phyloP scores from a whole-genome alignment of 306 rosid genomes.

The Vigna trinervia region DNA sequence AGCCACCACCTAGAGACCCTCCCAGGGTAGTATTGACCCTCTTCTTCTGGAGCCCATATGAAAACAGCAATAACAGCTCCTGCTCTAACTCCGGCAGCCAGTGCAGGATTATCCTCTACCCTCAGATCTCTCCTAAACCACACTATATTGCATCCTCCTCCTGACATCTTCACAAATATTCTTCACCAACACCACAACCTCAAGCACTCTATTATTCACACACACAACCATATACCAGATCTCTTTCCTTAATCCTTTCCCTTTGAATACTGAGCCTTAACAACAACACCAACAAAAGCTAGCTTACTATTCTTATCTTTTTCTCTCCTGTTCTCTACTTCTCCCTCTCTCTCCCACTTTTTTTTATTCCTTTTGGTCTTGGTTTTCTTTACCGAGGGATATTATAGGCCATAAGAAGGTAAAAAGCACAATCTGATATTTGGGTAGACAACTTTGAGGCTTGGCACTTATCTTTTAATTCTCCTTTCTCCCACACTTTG shows the following conservation, averaged over 20 bases:
- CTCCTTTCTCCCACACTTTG: constrained; percentile 28
- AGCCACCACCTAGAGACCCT: constrained; percentile 99
- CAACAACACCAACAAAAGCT: background rate
- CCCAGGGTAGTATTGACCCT: constrained; percentile 88
- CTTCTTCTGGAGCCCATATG: constrained; percentile 98
- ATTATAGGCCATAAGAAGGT: constrained; percentile 44
- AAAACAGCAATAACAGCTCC: constrained; percentile 90
- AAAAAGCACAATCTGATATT: constrained; percentile 42
- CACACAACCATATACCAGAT: constrained; percentile 45
- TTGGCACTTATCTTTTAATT: constrained; percentile 45
- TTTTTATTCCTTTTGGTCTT: background rate
- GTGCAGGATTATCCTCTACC: constrained; percentile 92
- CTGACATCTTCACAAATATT: constrained; percentile 67
- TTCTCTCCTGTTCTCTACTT: background rate
- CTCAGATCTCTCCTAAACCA: constrained; percentile 99
- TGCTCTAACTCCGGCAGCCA: constrained; percentile 89
- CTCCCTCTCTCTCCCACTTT: background rate
- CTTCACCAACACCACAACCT: constrained; percentile 33
- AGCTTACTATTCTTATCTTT: constrained; percentile 44
- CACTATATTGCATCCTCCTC: constrained; percentile 95
- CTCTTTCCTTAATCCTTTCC: constrained; percentile 34
- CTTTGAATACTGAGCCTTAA: constrained; percentile 4
- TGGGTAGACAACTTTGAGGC: constrained; percentile 37
- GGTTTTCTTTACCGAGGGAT: constrained; percentile 37
- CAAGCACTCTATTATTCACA: constrained; percentile 5